A percentile compares a stretch with the other conserved stretches of the same genome.
These are phyloP conservation scores for Aspergillus brasiliensis DNA, from an alignment of 2,329 filamentous ascomycete species.

Conservation along the genomic window DNA sequence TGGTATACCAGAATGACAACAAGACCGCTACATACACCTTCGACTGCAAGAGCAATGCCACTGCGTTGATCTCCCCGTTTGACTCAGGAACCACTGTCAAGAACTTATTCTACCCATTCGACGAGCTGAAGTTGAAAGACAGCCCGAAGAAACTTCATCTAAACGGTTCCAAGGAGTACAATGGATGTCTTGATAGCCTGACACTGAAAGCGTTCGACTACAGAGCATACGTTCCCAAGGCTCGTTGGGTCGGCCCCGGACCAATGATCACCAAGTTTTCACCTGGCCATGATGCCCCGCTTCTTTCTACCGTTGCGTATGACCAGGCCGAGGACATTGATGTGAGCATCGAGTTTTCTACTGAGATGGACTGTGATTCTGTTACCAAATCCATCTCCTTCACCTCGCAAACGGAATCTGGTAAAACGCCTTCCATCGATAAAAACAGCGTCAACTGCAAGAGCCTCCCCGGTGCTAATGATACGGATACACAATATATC, in stretches of 20 bases:
- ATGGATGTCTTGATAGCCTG: conserved; percentile 59
- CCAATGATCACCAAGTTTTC: conserved; percentile 63
- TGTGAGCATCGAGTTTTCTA: conserved; percentile 61
- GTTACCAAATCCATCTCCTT: conserved; percentile 55
- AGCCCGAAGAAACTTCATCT: conserved; percentile 52
- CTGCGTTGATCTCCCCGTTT: conserved; percentile 61
- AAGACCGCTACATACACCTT: conserved; percentile 57
- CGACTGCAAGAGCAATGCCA: conserved; percentile 55
- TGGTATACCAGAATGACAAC: conserved; percentile 51
- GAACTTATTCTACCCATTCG: conserved; percentile 65
- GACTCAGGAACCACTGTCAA: conserved; percentile 57
- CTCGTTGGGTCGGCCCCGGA: conserved; percentile 52
- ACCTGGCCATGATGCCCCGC: conserved; percentile 63
- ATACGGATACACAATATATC: conserved; percentile 39
- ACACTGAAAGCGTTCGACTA: conserved; percentile 60
- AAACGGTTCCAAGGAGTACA: conserved; percentile 49
- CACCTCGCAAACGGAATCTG: conserved; percentile 55
- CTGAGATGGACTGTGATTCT: conserved; percentile 62
- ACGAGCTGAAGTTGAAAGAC: conserved; percentile 54
- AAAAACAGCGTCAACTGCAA: conserved; percentile 49
- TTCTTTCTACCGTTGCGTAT: conserved; percentile 51
- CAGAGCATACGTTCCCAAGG: conserved; percentile 60
- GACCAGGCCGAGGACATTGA: conserved; percentile 49
- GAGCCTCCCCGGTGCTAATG: conserved; percentile 38
- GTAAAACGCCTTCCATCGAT: conserved; percentile 49